A percentile compares a stretch with the other conserved stretches of the same genome.
Evolutionary conservation across 345 rosid genomes (phyloP).

Genomic region (Moringa oleifera): DNA sequence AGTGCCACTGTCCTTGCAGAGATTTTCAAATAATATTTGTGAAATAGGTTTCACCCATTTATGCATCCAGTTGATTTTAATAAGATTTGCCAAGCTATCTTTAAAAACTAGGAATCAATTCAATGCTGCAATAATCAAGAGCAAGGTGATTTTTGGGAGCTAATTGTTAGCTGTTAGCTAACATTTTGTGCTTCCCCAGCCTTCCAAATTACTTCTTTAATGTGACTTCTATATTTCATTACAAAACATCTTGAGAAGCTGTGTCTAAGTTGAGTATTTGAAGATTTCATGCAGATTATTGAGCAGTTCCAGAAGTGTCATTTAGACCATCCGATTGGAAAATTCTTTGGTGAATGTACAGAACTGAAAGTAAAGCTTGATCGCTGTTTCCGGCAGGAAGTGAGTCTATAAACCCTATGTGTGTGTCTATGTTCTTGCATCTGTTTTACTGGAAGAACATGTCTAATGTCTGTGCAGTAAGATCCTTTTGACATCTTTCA

Average conservation of each 20-base stretch:
- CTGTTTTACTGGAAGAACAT: not conserved
- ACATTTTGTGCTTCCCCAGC: no score
- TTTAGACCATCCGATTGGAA: slow-evolving; percentile 69
- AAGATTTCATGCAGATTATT: slow-evolving; percentile 44
- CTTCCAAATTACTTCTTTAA: no score
- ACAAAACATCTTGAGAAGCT: no score
- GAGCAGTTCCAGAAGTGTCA: slow-evolving; percentile 91
- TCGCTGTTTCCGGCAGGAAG: slow-evolving; percentile 84
- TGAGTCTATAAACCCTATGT: slow-evolving; percentile 7
- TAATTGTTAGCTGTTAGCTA: not conserved
- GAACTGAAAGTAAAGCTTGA: slow-evolving; percentile 79
- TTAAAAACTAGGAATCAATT: no score
- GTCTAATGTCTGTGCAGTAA: not conserved
- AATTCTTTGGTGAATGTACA: slow-evolving; percentile 87
- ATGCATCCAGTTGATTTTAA: not conserved
- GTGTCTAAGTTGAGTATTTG: not conserved
- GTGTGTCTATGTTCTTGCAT: not conserved
- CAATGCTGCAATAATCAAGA: no score
- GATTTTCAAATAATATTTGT: no score
- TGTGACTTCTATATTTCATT: no score
- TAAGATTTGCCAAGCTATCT: not conserved
- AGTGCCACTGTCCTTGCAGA: not conserved
- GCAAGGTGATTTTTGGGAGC: no score
- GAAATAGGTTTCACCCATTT: not conserved
- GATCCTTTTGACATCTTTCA: slow-evolving; percentile 18